These are phyloP conservation scores for Saccharomyces kudriavzevii DNA, from an alignment of 805 yeast genomes.

Conservation along the genomic window DNA sequence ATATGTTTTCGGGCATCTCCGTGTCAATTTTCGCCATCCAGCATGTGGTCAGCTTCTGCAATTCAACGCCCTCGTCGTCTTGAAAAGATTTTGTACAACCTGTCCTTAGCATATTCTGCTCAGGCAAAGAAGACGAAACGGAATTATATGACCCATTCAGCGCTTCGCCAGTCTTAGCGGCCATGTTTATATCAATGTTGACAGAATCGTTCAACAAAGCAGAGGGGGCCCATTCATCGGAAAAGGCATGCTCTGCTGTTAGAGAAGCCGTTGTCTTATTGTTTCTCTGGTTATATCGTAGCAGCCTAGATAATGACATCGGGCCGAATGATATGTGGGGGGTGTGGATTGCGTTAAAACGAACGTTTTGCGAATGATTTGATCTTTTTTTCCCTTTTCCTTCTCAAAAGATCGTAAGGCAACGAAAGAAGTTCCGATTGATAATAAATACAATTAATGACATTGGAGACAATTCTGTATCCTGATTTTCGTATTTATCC, in stretches of 20 bases:
- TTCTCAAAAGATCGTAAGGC: neutral
- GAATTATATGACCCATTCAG: neutral
- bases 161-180: neutral
- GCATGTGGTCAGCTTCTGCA: constrained; percentile 1
- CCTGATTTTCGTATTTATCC: neutral
- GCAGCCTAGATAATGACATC: neutral
- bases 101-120: neutral
- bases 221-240: neutral
- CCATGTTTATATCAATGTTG: neutral
- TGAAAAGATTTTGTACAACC: neutral
- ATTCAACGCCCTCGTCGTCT: neutral
- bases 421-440: neutral
- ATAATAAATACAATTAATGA: neutral
- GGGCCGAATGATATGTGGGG: neutral
- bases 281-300: neutral
- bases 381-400: neutral
- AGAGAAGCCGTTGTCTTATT: neutral
- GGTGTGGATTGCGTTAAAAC: neutral
- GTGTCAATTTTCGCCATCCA: constrained; percentile 21
- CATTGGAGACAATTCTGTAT: neutral
- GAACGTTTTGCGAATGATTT: neutral
- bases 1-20: constrained; percentile 28
- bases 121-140: neutral
- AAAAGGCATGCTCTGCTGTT: neutral
- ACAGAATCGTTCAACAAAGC: neutral